These are phyloP conservation scores for Pezicula radicicola DNA, from an alignment of 2,329 filamentous ascomycete species.

Conservation along the genomic window DNA sequence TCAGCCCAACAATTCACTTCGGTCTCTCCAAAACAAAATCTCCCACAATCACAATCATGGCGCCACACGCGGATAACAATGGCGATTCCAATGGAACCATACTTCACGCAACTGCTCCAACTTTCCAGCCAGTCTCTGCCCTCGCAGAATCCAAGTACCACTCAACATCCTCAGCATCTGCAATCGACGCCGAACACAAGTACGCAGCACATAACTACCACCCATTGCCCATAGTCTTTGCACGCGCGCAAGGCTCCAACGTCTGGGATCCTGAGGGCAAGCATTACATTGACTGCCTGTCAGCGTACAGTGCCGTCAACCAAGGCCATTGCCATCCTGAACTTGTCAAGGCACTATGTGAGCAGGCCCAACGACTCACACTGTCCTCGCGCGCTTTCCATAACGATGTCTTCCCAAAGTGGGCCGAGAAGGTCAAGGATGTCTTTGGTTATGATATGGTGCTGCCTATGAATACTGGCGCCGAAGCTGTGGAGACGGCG, in stretches of 20 bases:
- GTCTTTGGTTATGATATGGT: conserved; percentile 98
- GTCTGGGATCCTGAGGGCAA: conserved; percentile 98
- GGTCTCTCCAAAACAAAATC: too few relatives aligned
- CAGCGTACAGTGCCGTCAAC: conserved; percentile 96
- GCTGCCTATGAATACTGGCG: conserved; percentile 95
- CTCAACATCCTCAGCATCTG: conserved; percentile 71
- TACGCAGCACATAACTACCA: conserved; percentile 99
- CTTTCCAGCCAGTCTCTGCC: conserved; percentile 25
- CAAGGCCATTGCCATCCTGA: conserved; percentile 98
- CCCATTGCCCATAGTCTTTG: conserved; percentile 90
- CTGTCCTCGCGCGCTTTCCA: conserved; percentile 94
- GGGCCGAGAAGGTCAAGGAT: conserved; percentile 85
- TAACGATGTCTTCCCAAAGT: conserved; percentile 96
- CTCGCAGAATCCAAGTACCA: conserved; percentile 52
- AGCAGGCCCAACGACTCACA: conserved; percentile 86
- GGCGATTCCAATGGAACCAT: conserved; percentile 31
- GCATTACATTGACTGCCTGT: conserved; percentile 96
- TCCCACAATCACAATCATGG: conserved; percentile 38
- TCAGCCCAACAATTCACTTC: not conserved
- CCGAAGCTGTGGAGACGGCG: conserved; percentile 92
- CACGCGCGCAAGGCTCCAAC: conserved; percentile 76
- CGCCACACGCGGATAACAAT: conserved; percentile 52
- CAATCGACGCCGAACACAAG: conserved; percentile 77
- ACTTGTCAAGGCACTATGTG: conserved; percentile 82
- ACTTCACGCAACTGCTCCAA: conserved; percentile 28